Percentiles rank a stretch among this genome's conserved stretches.
These are phyloP conservation scores for Ocimum tenuiflorum DNA, from an alignment of 257 asterid genomes.

Conservation along the genomic window DNA sequence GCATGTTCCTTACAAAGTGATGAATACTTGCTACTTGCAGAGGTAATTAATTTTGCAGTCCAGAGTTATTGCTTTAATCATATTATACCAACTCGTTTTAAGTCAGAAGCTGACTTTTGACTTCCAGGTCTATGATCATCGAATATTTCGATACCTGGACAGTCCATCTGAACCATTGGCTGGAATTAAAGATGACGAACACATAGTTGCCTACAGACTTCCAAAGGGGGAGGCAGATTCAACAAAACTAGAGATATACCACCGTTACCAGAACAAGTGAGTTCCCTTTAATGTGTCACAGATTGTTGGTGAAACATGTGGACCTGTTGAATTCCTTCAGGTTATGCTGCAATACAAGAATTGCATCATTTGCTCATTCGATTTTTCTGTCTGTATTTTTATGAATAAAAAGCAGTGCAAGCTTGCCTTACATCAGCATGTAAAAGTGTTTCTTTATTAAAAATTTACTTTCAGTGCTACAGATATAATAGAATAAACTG, in stretches of 20 bases:
- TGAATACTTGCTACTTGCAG: constrained; percentile 84
- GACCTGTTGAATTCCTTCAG: neutral
- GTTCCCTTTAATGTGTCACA: constrained; percentile 19
- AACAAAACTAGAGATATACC: constrained; percentile 70
- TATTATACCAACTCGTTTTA: constrained; percentile 13
- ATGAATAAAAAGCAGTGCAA: neutral
- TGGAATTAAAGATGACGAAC: constrained; percentile 80
- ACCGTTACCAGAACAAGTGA: constrained; percentile 61
- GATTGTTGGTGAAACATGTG: neutral
- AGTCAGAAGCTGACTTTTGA: neutral
- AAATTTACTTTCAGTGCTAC: neutral
- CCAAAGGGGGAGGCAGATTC: constrained; percentile 43
- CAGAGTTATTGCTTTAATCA: constrained; percentile 2
- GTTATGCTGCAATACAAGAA: neutral
- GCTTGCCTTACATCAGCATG: neutral
- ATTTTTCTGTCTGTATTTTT: neutral
- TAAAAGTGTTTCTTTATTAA: neutral
- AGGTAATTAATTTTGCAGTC: constrained; percentile 39
- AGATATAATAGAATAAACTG: neutral
- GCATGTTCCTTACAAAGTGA: constrained; percentile 64
- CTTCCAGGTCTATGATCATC: constrained; percentile 73
- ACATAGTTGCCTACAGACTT: constrained; percentile 83
- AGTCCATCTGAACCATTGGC: constrained; percentile 62
- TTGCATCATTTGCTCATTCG: neutral
- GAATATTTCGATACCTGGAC: constrained; percentile 69